Conservation (phyloP, 1,139 yeast genomes). For the Nadsonia starkeyi-henricii region DNA sequence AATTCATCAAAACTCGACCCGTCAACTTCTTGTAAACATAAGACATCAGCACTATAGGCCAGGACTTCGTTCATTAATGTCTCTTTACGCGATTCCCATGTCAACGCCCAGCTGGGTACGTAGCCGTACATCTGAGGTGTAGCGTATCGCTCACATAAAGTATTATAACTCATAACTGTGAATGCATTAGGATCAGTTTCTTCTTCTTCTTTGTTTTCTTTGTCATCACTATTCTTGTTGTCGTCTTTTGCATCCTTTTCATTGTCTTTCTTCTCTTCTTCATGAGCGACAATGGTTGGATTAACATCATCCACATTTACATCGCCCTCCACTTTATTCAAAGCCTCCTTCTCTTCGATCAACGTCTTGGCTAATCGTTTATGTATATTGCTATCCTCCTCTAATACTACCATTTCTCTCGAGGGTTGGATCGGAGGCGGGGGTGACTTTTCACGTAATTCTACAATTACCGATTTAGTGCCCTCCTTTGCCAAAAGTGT, state of each 20-base stretch:
- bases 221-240: not conserved
- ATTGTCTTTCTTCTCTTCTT: constrained; percentile 2
- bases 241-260: too few species aligned
- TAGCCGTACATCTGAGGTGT: constrained; percentile 84
- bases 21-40: constrained; percentile 94
- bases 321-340: constrained; percentile 11
- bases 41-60: constrained; percentile 51
- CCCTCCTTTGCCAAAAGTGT: constrained; percentile 69
- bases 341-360: constrained; percentile 5
- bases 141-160: constrained; percentile 91
- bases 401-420: constrained; percentile 70
- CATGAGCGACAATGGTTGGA: too few species aligned
- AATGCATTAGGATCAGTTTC: constrained; percentile 25
- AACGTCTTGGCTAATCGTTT: not conserved
- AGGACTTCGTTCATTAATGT: constrained; percentile 59
- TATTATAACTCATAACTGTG: constrained; percentile 76
- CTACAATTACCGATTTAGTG: constrained; percentile 65
- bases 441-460: constrained; percentile 74
- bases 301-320: constrained; percentile 14
- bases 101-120: constrained; percentile 94
- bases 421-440: constrained; percentile 50
- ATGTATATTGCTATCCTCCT: constrained; percentile 43
- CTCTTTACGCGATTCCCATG: constrained; percentile 85
- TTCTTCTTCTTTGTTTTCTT: not conserved
- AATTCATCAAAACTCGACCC: constrained; percentile 71